These are phyloP conservation scores for Prunella vulgaris DNA, from an alignment of 257 asterid species.

Conservation along the genomic window DNA sequence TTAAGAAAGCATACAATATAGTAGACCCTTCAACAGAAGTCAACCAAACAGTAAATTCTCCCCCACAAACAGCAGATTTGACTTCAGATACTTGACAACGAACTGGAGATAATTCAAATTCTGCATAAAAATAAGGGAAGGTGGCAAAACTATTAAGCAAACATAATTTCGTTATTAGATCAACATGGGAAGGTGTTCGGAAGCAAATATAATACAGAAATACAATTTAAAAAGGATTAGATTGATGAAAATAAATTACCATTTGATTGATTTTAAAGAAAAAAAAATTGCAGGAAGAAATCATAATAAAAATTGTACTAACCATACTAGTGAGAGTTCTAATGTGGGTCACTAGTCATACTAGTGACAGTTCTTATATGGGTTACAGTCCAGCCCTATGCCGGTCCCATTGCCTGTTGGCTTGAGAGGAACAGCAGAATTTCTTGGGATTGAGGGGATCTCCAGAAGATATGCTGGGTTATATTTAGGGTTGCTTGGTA, in stretches of 20 bases:
- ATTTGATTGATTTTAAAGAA: background rate
- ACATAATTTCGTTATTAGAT: background rate
- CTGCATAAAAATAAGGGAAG: conserved; percentile 36
- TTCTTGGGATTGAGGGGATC: no score
- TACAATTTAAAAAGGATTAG: background rate
- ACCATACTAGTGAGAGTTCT: no score
- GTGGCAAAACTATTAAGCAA: conserved; percentile 16
- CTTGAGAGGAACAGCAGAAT: no score
- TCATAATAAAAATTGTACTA: no score
- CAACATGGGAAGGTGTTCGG: background rate
- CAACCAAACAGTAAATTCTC: conserved; percentile 92
- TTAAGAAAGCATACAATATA: conserved; percentile 69
- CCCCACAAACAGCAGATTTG: conserved; percentile 69
- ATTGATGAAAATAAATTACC: background rate
- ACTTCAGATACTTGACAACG: conserved; percentile 68
- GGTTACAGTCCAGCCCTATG: no score
- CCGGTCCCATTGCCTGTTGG: no score
- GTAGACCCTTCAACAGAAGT: conserved; percentile 89
- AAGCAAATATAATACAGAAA: background rate
- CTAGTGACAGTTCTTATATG: no score
- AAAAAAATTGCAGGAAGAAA: no score
- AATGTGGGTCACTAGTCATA: no score
- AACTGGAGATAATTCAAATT: conserved; percentile 75
- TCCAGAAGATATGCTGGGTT: no score
- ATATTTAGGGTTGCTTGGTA: no score